These are phyloP conservation scores for Styphnolobium japonicum DNA, from an alignment of 306 rosid species.

Conservation along the genomic window DNA sequence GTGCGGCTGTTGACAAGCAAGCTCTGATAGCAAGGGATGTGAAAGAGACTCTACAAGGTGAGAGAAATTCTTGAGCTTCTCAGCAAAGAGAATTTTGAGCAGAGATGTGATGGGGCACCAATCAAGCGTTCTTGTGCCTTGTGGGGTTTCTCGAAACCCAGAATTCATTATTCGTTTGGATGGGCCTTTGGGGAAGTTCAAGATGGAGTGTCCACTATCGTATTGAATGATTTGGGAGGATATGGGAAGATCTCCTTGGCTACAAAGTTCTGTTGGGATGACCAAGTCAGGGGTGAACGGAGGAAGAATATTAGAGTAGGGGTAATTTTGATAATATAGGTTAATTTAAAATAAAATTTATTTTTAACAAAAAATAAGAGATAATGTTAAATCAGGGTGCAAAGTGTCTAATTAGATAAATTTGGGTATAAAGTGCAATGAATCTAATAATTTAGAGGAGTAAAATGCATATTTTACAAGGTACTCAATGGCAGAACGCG, in stretches of 20 bases:
- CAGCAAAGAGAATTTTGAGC: background rate
- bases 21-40: constrained; percentile 6
- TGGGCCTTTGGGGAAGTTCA: constrained; percentile 25
- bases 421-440: too few relatives aligned
- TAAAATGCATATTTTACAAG: too few relatives aligned
- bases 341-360: too few relatives aligned
- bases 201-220: constrained; percentile 15
- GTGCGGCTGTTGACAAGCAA: background rate
- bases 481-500: too few relatives aligned
- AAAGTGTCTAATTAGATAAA: too few relatives aligned
- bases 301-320: too few relatives aligned
- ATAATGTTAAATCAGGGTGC: too few relatives aligned
- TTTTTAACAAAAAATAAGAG: too few relatives aligned
- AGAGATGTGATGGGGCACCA: background rate
- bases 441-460: too few relatives aligned
- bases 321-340: too few relatives aligned
- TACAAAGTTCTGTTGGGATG: constrained; percentile 37
- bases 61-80: background rate
- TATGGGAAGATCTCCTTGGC: constrained; percentile 59
- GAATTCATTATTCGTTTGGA: constrained; percentile 38
- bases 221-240: constrained; percentile 52
- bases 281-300: constrained; percentile 44
- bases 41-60: constrained; percentile 7
- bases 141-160: constrained; percentile 32
- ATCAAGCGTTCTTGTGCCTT: background rate